phyloP scores from a whole-genome alignment of 495 filamentous ascomycete species.

The Alectoria sarmentosa region DNA sequence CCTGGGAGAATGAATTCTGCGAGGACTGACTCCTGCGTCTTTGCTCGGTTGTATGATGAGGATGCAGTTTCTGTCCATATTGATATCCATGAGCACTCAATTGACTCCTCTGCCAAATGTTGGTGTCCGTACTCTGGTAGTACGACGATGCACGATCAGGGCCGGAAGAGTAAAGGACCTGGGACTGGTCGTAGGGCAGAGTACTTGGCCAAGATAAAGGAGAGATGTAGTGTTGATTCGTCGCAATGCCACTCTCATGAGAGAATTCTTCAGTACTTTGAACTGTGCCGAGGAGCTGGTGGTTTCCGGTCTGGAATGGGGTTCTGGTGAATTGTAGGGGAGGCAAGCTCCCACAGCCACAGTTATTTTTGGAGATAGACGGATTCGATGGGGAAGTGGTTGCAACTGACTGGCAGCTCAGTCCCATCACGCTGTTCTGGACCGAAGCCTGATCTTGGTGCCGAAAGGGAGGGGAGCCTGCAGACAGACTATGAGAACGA shows the following conservation, averaged over 20 bases:
- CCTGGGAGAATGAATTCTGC: neutral
- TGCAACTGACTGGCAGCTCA: neutral
- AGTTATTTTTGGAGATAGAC: neutral
- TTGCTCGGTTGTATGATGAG: neutral
- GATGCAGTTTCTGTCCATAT: neutral
- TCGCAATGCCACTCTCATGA: neutral
- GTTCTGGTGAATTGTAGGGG: neutral
- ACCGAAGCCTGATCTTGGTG: neutral
- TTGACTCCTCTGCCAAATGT: neutral
- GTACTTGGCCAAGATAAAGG: neutral
- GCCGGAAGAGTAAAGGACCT: neutral
- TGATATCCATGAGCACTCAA: neutral
- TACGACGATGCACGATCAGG: neutral
- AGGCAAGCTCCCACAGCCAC: neutral
- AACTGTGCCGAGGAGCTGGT: neutral
- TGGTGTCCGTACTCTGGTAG: neutral
- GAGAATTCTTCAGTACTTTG: neutral
- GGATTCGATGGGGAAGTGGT: neutral
- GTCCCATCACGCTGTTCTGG: neutral
- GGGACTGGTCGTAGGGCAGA: neutral
- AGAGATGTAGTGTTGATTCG: neutral
- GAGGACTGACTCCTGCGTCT: neutral
- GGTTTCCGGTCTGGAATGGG: neutral
- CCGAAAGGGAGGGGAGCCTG: conserved; percentile 1
- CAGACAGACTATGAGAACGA: conserved; percentile 8